Base-by-base conservation (phyloP, 805 yeast species). In the Suhomyces prunicola region DNA sequence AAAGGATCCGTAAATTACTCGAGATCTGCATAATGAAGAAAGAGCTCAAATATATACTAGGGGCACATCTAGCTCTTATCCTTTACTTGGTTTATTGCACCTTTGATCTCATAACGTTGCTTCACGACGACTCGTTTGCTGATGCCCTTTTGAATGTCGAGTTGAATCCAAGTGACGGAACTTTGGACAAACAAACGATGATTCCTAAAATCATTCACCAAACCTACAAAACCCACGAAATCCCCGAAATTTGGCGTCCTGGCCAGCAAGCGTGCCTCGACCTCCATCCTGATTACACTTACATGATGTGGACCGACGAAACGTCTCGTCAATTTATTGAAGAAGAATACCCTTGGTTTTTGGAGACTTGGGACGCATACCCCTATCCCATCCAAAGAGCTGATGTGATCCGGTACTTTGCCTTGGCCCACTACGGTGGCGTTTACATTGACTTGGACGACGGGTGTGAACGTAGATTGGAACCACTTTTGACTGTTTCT, bases 191-290 rank as follows among this genome's bases (percentile, higher is more conserved):
- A 53, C 83, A 84, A 8, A 79, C 78, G 54, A 66, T 87, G 39
- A 90, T 91, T 46, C 97, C 97, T 39, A 88, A 87, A 63, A 90
- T 91, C 66, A 90, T 92, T 51, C 97, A 92, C 66, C 97, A 92
- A 69, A 92, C 97, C 12, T 92, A 92, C 70, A 91, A 88, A 66
- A 87, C 89, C 19, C 78, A 74, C 12, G 80, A 85, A 19, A 82
- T 91, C 13, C 97, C 97, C 2, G 91, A 84, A 48, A 76, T 80
- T 47, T 92, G 97, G 97, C 75, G 73, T 55, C 80, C 78, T 5
- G 90, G 96, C 27, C 96, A 89, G 63, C 79, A 84, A 65, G 81
- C 82, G 24, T 90, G 96, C 65, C 78, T 83, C 42, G 88, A 87
- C 55, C 71, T 86, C 52, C 96, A 92, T 66, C 93, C 94, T 1